Evolutionary conservation across 2,329 filamentous ascomycete species (phyloP), one percentile per base, ranked within the genome.

Genomic region (Exophiala alcalophila): DNA sequence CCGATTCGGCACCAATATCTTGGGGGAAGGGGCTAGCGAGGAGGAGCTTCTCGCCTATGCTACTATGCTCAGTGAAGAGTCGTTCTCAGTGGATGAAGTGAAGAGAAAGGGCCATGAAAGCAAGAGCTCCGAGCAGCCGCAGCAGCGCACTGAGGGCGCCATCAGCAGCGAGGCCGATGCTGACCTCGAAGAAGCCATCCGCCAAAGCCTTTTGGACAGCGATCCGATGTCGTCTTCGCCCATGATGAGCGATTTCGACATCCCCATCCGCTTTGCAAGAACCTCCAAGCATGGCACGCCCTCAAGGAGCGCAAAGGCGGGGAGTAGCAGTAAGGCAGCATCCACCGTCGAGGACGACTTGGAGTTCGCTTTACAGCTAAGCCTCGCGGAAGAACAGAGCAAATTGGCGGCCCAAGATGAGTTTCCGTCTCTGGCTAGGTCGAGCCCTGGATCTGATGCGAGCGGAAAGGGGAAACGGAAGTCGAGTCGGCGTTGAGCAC

Each of bases 1-100:
- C 20, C 80, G 91, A 24, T 98, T 95, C 58, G 92, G 92, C 4
- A 80, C 92, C 2, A 87, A 89, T 23, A 66, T 96, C 7, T 64
- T 83, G 2, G 76, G 72, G 1, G 68, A 69, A 2, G 74, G 70
- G 39, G 68, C 72, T 3, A 75, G 65, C 44, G 78, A 83, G 53
- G 80, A 83, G 40, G 77, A 83, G 52, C 69, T 81, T 35, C 57
- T 83, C 16, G 77, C 77, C 2, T 83, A 82, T 59, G 80, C 80
- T 5, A 72, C 74, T 10, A 67, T 83, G 61, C 60, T 83, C 24
- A 81, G 78, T 35, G 72, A 82, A 58, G 80, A 83, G 56, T 66
- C 71, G 5, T 66, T 74, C 33, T 69, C 71, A 33, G 66, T 64
- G 16, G 77, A 78, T 35, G 65, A 68, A 31, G 57, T 62, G 23